Evolutionary conservation across 148 eudicot species (phyloP), one percentile per base, ranked within the genome.

Genomic region (Nepenthes gracilis): DNA sequence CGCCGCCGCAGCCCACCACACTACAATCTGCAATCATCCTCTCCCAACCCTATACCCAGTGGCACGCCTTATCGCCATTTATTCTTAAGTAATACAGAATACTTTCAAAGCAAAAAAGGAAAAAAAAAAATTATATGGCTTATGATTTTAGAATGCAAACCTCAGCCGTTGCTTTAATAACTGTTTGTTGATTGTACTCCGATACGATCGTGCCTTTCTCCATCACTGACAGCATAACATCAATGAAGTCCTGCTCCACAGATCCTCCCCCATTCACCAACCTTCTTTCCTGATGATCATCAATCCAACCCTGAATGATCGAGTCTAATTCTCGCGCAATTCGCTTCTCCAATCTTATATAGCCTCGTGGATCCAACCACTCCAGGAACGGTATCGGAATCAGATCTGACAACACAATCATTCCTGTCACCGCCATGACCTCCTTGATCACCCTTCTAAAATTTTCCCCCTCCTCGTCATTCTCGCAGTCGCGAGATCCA

Each of bases 161-260:
- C 76, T 58, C 43, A 1, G 54, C 15, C 0, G 71, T 67, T 32
- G 76, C 61, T 60, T 47, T 67, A 43, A 72, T 53, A 9, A 67
- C 36, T 5, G 64, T 58, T 6, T 67, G 45, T 7, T 33, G 35
- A 1, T 48, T 53, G 50, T 51, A 60, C 12, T 50, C 72, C 37
- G 10, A 47, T 33, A 38, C 47, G 1, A 47, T n/a, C 34, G 40
- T n/a, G 0, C 55, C 59, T 9, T 72, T 53, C 1, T 63, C 67
- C 7, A 55, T 52, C 14, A 14, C 51, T 0, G 72, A 63, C 6
- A 67, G 49, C 49, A 72, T 54, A 32, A 68, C 63, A 58, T 67
- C 76, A 15, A 72, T 59, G 48, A 72, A 72, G 54, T 72, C 76
- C 12, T 36, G 50, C 47, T 67, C 67, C 23, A 23, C 23, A 0